A percentile compares a stretch with the other conserved stretches of the same genome.
These are phyloP conservation scores for Globisporangium acanthophoron DNA, from an alignment of 352 stramenopile genomes.

Conservation along the genomic window DNA sequence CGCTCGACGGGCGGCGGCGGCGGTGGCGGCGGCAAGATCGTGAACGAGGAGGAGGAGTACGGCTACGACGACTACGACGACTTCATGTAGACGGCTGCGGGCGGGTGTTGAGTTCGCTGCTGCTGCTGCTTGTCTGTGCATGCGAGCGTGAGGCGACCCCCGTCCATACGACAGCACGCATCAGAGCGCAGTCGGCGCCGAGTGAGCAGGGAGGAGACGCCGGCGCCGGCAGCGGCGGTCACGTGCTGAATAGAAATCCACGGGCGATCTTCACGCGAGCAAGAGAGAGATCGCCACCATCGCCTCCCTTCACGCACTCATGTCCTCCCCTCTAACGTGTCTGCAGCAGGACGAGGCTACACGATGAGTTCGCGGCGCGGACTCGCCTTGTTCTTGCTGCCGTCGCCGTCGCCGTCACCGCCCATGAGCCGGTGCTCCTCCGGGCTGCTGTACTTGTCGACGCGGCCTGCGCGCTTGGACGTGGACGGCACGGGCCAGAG, in stretches of 20 bases:
- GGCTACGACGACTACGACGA: constrained; percentile 82
- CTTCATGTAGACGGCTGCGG: constrained; percentile 65
- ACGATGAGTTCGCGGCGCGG: constrained; percentile 1
- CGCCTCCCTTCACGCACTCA: too few relatives aligned
- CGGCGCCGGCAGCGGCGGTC: too few relatives aligned
- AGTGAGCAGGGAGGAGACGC: too few relatives aligned
- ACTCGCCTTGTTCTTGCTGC: constrained; percentile 4
- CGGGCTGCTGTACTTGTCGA: constrained; percentile 10
- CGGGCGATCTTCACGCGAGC: too few relatives aligned
- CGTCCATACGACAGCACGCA: too few relatives aligned
- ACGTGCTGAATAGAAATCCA: too few relatives aligned
- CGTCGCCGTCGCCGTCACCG: background rate
- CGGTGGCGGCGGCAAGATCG: constrained; percentile 29
- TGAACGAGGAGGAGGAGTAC: constrained; percentile 42
- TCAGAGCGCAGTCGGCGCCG: too few relatives aligned
- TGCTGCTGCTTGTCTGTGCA: too few relatives aligned
- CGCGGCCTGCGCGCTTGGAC: background rate
- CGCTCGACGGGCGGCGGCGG: constrained; percentile 32
- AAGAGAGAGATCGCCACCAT: too few relatives aligned
- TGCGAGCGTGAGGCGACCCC: too few relatives aligned
- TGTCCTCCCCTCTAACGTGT: too few relatives aligned
- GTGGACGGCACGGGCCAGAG: constrained; percentile 40
- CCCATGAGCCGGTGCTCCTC: constrained; percentile 9
- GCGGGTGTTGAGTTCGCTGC: too few relatives aligned
- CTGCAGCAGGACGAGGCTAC: background rate